These are phyloP conservation scores for Hericium alpestre DNA, from an alignment of 768 basidiomycete species.

Conservation along the genomic window DNA sequence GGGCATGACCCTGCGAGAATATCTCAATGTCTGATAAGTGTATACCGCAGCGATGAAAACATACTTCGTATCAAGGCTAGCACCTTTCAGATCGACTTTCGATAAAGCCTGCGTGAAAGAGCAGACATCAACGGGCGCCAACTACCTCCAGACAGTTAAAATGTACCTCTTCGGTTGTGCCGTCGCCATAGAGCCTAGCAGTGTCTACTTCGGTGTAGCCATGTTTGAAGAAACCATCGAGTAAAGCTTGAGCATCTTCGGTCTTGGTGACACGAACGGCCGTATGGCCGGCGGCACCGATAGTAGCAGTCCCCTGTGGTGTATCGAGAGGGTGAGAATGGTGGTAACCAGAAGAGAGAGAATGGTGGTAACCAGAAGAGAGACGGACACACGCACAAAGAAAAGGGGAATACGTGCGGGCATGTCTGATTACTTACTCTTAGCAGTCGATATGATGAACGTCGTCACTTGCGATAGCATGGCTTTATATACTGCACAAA, in stretches of 20 bases:
- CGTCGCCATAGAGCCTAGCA: constrained; percentile 37
- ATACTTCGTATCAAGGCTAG: constrained; percentile 40
- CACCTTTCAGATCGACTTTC: constrained; percentile 29
- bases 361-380: neutral
- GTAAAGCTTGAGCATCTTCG: constrained; percentile 31
- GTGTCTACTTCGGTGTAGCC: constrained; percentile 38
- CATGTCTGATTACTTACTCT: neutral
- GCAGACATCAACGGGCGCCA: neutral
- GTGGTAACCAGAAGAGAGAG: neutral
- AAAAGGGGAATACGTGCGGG: neutral
- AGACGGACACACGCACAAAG: neutral
- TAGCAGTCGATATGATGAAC: no score
- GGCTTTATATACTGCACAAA: no score
- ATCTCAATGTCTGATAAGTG: neutral
- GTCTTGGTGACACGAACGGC: constrained; percentile 28
- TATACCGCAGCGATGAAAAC: constrained; percentile 1
- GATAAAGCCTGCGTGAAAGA: constrained; percentile 24
- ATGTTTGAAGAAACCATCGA: constrained; percentile 31
- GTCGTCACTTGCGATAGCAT: no score
- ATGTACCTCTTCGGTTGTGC: constrained; percentile 44
- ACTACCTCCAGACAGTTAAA: neutral
- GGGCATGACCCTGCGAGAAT: constrained; percentile 26
- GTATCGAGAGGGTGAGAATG: neutral
- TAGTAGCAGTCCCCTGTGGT: constrained; percentile 37
- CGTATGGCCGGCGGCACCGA: constrained; percentile 31